Conservation (phyloP, 2,329 filamentous ascomycete genomes). For the Hawksworthiomyces lignivorus region DNA sequence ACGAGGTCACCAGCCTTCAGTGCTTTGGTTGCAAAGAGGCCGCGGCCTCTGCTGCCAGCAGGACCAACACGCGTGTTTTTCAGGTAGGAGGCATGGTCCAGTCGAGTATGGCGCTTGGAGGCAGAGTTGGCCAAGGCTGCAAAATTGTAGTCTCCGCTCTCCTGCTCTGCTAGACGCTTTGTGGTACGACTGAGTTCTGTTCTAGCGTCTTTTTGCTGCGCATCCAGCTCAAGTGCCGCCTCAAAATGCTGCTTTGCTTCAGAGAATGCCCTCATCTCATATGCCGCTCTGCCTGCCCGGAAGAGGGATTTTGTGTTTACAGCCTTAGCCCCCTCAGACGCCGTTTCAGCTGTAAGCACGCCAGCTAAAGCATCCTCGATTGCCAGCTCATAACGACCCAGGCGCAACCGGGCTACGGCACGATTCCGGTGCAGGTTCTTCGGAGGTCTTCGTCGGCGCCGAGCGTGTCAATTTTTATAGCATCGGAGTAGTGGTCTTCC, state of each 20-base stretch:
- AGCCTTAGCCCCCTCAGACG: neutral
- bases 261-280: conserved; percentile 8
- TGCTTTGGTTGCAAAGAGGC: neutral
- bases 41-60: neutral
- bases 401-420: neutral
- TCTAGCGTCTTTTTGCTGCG: neutral
- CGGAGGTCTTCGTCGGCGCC: neutral
- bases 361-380: neutral
- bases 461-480: conserved; percentile 5
- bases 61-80: conserved; percentile 3
- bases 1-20: neutral
- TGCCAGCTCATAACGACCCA: conserved; percentile 4
- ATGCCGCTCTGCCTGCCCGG: conserved; percentile 11
- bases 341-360: conserved; percentile 6
- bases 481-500: conserved; percentile 2
- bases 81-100: conserved; percentile 23
- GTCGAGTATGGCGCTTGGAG: neutral
- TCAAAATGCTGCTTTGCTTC: conserved; percentile 17
- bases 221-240: conserved; percentile 18
- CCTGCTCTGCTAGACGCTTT: conserved; percentile 19
- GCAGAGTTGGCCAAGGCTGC: conserved; percentile 16
- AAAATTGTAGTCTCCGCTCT: conserved; percentile 22
- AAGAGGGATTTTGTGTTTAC: conserved; percentile 8
- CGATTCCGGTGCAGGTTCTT: neutral
- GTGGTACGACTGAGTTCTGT: neutral